Conservation (phyloP, 208 protist genomes). For the Leishmania major region DNA sequence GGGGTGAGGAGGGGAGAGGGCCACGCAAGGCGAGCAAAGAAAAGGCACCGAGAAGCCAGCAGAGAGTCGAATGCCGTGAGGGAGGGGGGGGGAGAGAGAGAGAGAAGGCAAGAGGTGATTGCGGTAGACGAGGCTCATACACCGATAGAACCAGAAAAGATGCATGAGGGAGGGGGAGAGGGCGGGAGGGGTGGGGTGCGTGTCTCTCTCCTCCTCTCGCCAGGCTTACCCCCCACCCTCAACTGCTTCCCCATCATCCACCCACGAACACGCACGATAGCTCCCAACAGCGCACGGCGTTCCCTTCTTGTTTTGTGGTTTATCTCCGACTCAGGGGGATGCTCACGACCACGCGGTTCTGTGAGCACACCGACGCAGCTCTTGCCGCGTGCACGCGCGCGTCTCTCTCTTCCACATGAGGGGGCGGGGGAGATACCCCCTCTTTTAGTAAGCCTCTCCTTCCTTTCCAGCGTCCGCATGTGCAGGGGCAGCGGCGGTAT, state of each 20-base stretch:
- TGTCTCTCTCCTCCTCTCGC: not conserved
- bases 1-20: not conserved
- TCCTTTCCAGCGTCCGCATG: not conserved
- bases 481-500: not conserved
- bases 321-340: not conserved
- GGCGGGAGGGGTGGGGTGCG: not conserved
- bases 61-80: not conserved
- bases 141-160: not conserved
- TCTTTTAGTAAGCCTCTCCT: too few species aligned
- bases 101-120: not conserved
- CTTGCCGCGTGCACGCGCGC: not conserved
- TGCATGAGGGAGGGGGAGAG: not conserved
- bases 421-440: not conserved
- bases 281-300: not conserved
- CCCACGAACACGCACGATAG: not conserved
- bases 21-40: not conserved
- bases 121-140: not conserved
- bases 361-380: not conserved
- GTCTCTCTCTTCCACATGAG: not conserved
- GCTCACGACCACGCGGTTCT: not conserved
- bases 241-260: not conserved
- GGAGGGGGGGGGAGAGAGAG: too few species aligned
- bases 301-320: not conserved
- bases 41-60: not conserved
- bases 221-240: not conserved